These are phyloP conservation scores for Candida andamanensis DNA, from an alignment of 805 yeast genomes.

Conservation along the genomic window DNA sequence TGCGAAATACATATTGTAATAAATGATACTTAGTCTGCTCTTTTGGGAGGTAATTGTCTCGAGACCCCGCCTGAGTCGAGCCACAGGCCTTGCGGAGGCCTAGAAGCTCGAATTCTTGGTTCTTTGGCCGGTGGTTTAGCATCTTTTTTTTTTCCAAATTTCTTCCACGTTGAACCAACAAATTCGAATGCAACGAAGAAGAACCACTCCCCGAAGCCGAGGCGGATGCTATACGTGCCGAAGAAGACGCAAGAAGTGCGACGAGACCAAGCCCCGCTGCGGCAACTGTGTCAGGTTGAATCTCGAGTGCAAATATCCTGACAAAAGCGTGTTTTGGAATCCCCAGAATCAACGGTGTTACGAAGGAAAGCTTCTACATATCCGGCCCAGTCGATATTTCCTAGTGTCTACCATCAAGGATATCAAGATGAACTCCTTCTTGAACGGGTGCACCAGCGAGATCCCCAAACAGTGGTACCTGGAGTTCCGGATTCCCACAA, in stretches of 20 bases:
- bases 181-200: too few species aligned
- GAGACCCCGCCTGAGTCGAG: too few species aligned
- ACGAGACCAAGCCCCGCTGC: conserved; percentile 45
- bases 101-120: too few species aligned
- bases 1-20: too few species aligned
- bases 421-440: neutral
- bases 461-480: neutral
- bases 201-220: conserved; percentile 36
- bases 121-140: too few species aligned
- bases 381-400: neutral
- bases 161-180: too few species aligned
- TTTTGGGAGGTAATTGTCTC: too few species aligned
- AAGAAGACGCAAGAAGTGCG: conserved; percentile 54
- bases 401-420: conserved; percentile 2
- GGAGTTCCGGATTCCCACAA: neutral
- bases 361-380: neutral
- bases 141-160: too few species aligned
- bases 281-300: conserved; percentile 44
- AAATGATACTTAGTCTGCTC: too few species aligned
- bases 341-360: conserved; percentile 8
- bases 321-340: conserved; percentile 15
- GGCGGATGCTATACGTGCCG: conserved; percentile 66
- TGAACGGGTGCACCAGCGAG: neutral
- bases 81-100: too few species aligned
- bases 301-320: conserved; percentile 37